phyloP scores from a whole-genome alignment of 495 filamentous ascomycete genomes.

The Annulohypoxylon maeteangense region DNA sequence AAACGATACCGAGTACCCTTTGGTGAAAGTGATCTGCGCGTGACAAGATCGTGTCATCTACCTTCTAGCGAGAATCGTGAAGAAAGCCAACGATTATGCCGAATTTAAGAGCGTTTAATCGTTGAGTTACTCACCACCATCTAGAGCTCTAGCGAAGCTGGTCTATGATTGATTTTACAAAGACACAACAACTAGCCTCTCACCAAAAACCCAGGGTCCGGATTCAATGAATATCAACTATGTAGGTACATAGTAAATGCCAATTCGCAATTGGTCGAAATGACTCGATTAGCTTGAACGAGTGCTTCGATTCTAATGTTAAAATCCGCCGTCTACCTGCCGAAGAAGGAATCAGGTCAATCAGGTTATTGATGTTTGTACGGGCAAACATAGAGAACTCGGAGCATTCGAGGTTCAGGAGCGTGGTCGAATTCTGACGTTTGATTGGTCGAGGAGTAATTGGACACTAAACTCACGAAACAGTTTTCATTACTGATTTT shows the following conservation, averaged over 20 bases:
- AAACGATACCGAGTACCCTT: conserved; percentile 25
- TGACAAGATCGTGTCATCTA: neutral
- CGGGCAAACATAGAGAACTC: conserved; percentile 1
- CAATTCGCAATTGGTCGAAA: conserved; percentile 15
- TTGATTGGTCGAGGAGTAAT: conserved; percentile 30
- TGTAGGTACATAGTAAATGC: too few relatives aligned
- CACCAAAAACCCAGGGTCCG: neutral
- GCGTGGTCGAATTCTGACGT: conserved; percentile 35
- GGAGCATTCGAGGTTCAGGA: conserved; percentile 15
- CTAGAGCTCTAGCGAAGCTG: neutral
- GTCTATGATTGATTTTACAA: neutral
- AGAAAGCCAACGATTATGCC: neutral
- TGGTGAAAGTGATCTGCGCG: conserved; percentile 6
- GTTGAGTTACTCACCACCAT: conserved; percentile 1
- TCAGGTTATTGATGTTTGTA: conserved; percentile 6
- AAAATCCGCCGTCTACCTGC: conserved; percentile 8
- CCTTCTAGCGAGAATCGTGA: neutral
- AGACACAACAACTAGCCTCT: conserved; percentile 10
- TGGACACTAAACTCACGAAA: conserved; percentile 19
- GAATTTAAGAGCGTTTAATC: neutral
- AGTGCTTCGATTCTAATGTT: conserved; percentile 6
- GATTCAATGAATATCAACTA: neutral
- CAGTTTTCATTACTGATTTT: conserved; percentile 25
- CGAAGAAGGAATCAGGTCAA: conserved; percentile 21
- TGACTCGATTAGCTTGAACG: conserved; percentile 8